phyloP scores from a whole-genome alignment of 805 yeast genomes.

The Saturnispora galanensis region DNA sequence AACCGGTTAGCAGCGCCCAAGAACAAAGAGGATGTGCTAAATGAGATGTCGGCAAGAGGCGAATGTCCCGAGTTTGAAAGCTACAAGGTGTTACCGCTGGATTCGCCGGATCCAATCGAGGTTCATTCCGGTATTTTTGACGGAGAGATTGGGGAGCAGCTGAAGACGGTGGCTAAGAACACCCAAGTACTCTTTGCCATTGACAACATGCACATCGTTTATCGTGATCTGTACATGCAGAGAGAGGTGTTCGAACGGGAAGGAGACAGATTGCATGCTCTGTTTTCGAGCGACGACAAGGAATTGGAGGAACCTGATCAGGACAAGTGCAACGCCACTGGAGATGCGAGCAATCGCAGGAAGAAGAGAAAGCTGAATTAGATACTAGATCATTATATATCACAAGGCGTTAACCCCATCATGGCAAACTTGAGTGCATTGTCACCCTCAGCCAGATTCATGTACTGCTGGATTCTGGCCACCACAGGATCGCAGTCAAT shows the following conservation, averaged over 20 bases:
- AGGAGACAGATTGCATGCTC: conserved; percentile 18
- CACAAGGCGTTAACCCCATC: conserved; percentile 57
- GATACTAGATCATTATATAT: not conserved
- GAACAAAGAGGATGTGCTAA: conserved; percentile 9
- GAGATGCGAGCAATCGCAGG: not conserved
- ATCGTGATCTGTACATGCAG: conserved; percentile 33
- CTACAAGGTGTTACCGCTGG: conserved; percentile 9
- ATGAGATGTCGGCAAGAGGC: conserved; percentile 14
- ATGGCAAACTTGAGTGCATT: conserved; percentile 61
- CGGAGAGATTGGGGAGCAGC: not conserved
- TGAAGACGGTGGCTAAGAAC: conserved; percentile 20
- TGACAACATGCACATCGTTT: conserved; percentile 51
- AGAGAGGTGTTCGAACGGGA: conserved; percentile 23
- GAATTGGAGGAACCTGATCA: conserved; percentile 5
- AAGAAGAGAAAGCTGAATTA: conserved; percentile 4
- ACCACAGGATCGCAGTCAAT: conserved; percentile 42
- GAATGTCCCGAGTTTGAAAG: conserved; percentile 10
- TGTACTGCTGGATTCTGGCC: conserved; percentile 54
- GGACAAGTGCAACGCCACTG: not conserved
- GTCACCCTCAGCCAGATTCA: conserved; percentile 49
- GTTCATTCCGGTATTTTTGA: conserved; percentile 20
- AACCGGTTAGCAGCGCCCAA: conserved; percentile 15
- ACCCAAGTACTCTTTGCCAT: conserved; percentile 42
- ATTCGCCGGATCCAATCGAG: conserved; percentile 15
- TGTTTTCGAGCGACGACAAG: conserved; percentile 21